Evolutionary conservation across 2,329 filamentous ascomycete species (phyloP).

Genomic region (Peltaster fructicola): DNA sequence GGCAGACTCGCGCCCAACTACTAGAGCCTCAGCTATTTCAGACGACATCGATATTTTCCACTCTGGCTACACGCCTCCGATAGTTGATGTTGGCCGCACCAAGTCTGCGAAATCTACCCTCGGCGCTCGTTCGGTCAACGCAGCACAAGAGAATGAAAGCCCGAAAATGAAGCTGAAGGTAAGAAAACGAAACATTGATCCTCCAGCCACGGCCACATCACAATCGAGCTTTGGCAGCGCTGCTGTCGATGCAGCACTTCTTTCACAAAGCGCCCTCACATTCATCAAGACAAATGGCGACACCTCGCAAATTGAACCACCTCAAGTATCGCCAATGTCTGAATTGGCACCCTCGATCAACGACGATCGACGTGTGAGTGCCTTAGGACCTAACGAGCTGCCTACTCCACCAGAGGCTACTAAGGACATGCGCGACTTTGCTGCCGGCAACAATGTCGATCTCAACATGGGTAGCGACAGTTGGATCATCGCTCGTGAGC

Average conservation of each 20-base stretch:
- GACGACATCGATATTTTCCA: conserved; percentile 46
- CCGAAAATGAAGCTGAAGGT: conserved; percentile 25
- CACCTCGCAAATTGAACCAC: no score
- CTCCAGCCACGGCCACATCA: no score
- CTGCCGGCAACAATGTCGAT: conserved; percentile 9
- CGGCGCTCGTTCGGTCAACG: no score
- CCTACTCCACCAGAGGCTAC: no score
- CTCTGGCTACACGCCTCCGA: conserved; percentile 57
- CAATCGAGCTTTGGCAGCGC: no score
- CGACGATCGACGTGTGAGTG: no score
- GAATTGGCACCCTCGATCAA: conserved; percentile 8
- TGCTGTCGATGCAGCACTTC: no score
- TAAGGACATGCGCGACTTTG: conserved; percentile 12
- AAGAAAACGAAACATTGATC: conserved; percentile 13
- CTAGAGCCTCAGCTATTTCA: conserved; percentile 13
- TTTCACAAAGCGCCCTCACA: no score
- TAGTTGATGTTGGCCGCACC: no score
- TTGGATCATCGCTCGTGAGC: conserved; percentile 6
- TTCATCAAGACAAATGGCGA: no score
- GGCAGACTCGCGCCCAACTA: conserved; percentile 14
- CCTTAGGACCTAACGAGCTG: no score
- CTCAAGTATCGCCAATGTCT: conserved; percentile 12
- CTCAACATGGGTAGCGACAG: conserved; percentile 11
- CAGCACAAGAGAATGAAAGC: conserved; percentile 13
- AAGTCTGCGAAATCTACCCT: no score